Base-by-base conservation (phyloP, 2,329 filamentous ascomycete genomes). In the Aspergillus arachidicola region DNA sequence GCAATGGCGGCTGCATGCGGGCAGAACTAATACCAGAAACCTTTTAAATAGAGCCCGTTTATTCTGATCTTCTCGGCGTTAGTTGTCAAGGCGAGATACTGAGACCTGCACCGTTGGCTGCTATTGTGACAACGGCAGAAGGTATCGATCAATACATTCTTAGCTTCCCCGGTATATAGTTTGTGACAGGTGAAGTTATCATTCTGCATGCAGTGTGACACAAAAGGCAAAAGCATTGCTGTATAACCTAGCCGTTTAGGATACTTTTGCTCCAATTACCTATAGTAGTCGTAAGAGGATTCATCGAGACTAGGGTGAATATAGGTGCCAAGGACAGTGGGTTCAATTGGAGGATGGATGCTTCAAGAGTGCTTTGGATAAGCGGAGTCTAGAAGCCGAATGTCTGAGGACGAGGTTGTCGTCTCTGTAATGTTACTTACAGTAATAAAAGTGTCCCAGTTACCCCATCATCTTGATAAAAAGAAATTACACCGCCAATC, bases 401-500 rank as follows among this genome's bases (percentile, higher is more conserved):
- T 30, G 26, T 6, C 26, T 50, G 46, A 30, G 45, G 45, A 7
- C 11, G 5, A 26, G 23, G 2, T 4, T 34, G 16, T 12, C 19
- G 48, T 19, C 46, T 19, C 11, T 30, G 26, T 32, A 51, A 34
- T 32, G 48, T 51, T 51, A 34, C 16, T 51, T 51, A 51, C 48
- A 59, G 43, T 34, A 46, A 43, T 16, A 6, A 30, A 34, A 32
- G 19, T 19, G 14, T 21, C 28, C 30, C 32, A 19, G 4, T n/a
- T 1, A 30, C 23, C 28, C 50, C 48, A 54, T 51, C 12, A 53
- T 32, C 30, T 28, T 57, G 58, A 58, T 32, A 58, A 62, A n/a
- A 57, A 36, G 45, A 58, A 63, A 62, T 64, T 62, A 62, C 41
- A 57, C 60, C 45, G 60, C 60, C 63, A 54, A 64, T 59, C 57